Conservation (phyloP, 345 rosid genomes). For the Dovyalis caffra region DNA sequence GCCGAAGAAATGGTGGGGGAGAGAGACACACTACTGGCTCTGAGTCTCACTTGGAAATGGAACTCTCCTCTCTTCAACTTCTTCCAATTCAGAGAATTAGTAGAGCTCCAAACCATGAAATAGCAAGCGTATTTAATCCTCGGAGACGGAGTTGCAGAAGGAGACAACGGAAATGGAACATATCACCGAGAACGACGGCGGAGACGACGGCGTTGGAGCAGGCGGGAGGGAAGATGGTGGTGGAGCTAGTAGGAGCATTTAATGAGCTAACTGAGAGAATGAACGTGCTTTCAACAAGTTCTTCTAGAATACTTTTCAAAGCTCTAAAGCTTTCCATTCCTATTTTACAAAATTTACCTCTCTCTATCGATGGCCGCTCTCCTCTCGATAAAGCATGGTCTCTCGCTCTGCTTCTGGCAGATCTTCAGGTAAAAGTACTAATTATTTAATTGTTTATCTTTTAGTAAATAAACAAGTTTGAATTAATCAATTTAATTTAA, state of each 20-base stretch:
- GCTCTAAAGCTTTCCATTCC: constrained; percentile 87
- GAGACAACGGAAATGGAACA: background rate
- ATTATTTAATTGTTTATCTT: too few species aligned
- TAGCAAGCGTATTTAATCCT: background rate
- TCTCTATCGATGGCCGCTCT: constrained; percentile 63
- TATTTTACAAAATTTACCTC: constrained; percentile 60
- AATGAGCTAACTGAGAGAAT: constrained; percentile 83
- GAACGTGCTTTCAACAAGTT: constrained; percentile 72
- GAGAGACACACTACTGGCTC: background rate
- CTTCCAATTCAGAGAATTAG: background rate
- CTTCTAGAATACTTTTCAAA: constrained; percentile 73
- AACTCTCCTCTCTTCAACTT: constrained; percentile 2
- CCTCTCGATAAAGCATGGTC: constrained; percentile 80
- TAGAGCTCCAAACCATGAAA: background rate
- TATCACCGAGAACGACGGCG: background rate
- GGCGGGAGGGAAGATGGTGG: constrained; percentile 93
- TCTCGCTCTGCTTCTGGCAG: constrained; percentile 74
- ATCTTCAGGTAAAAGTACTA: constrained; percentile 56
- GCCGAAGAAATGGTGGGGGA: background rate
- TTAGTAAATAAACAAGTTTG: too few species aligned
- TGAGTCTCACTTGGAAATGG: background rate
- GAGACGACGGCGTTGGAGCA: constrained; percentile 46
- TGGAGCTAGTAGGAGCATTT: constrained; percentile 94
- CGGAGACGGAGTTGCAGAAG: background rate
- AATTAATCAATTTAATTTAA: background rate